Evolutionary conservation across 352 stramenopile species (phyloP), one percentile per base, ranked within the genome.

Genomic region (Globisporangium uncinulatum): DNA sequence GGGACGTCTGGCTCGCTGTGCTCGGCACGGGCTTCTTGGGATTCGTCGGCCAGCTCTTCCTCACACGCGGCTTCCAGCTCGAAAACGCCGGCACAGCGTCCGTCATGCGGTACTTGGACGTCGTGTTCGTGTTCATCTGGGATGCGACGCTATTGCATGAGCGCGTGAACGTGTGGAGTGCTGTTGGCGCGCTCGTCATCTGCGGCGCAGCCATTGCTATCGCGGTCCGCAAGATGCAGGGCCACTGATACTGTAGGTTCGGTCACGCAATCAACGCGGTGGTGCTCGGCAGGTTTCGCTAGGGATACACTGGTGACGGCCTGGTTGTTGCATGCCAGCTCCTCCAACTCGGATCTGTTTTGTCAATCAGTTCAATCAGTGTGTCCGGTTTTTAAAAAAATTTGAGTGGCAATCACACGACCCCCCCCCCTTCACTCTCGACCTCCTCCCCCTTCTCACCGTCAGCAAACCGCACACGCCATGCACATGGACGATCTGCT

Each of bases 41-140:
- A 20, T 89, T 87, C 21, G 37, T 83, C 4, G 80, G 79, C 2
- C 81, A 92, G 48, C 44, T 89, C 51, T 68, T 87, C 39, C 66
- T 94, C 10, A 94, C 84, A 1, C 84, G 86, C 44, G 84, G 84
- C 6, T 92, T 94, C 52, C 84, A 94, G 62, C 67, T 90, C 6
- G 84, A 91, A 49, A 94, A 92, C 44, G 79, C 79, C n/a, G 82
- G 81, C 13, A 86, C 91, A 32, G 84, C 84, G 14, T 91, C 79
- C 14, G 77, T 92, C 53, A 91, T 92, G 84, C 84, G 84, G 36
- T 91, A 91, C 61, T 49, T 92, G 24, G 83, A 92, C 53, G 81
- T 94, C 8, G 81, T 92, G n/a, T 92, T 71, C 59, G 78, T 90
- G 7, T 94, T 94, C 59, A 69, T 94, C 48, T 92, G 80, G 78